Conservation (phyloP, 805 yeast genomes). For the Candida nemodendra region DNA sequence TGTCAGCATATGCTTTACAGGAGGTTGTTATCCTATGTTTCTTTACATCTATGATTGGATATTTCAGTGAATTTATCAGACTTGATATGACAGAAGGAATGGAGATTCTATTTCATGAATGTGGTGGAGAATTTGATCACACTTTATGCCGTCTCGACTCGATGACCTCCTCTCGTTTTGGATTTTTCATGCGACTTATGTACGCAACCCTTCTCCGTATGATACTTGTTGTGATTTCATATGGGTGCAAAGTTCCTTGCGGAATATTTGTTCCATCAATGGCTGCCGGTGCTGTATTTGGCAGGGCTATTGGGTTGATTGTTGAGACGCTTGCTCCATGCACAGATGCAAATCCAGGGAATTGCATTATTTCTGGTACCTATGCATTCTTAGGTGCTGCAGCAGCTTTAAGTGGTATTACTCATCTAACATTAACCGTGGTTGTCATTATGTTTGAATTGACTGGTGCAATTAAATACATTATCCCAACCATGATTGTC, state of each 20-base stretch:
- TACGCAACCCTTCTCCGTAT: constrained; percentile 74
- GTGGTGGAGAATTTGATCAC: constrained; percentile 46
- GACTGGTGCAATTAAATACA: constrained; percentile 90
- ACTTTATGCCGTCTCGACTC: constrained; percentile 36
- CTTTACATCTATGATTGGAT: constrained; percentile 73
- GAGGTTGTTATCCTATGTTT: constrained; percentile 71
- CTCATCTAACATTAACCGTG: constrained; percentile 87
- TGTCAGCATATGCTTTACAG: constrained; percentile 55
- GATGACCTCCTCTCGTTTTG: constrained; percentile 24
- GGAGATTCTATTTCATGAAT: constrained; percentile 86
- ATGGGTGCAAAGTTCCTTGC: constrained; percentile 95
- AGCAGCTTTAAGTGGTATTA: constrained; percentile 91
- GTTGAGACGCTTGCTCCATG: constrained; percentile 49
- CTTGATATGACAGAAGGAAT: constrained; percentile 95
- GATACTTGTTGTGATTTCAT: constrained; percentile 73
- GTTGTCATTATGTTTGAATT: constrained; percentile 94
- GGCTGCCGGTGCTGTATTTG: constrained; percentile 95
- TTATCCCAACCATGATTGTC: constrained; percentile 94
- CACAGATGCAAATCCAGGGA: constrained; percentile 33
- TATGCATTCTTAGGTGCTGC: constrained; percentile 97
- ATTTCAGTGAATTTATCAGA: constrained; percentile 76
- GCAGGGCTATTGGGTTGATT: constrained; percentile 78
- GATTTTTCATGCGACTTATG: constrained; percentile 50
- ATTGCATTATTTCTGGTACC: constrained; percentile 87
- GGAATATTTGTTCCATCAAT: constrained; percentile 96